Evolutionary conservation across 108 stramenopile genomes (phyloP), one percentile per base, ranked within the genome.

Genomic region (Cylindrotheca closterium): DNA sequence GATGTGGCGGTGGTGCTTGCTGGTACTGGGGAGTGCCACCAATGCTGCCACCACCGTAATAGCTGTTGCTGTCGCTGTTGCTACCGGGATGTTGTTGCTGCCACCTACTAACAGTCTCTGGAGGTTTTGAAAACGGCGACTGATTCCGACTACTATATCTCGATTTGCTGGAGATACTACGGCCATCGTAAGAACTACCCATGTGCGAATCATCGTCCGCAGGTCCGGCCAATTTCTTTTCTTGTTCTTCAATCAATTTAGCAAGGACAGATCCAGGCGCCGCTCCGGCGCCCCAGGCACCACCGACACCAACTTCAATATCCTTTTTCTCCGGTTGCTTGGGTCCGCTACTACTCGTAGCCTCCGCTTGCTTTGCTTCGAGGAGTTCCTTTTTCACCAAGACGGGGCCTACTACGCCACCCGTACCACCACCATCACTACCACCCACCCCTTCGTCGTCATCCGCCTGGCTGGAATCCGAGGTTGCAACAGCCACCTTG

Each of bases 271-370:
- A 86, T 30, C 84, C 88, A 25, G 82, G 76, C 21, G 80, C 78
- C 3, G 85, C 85, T 24, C 92, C 88, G 7, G 84, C 86, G n/a
- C 93, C 89, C 93, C 93, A 94, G 5, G 89, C 92, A 15, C 93
- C 93, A 23, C 85, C 89, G 15, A 75, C 53, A 23, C 78, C 63
- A 37, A 45, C 63, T 24, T 49, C 47, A 4, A 67, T 65, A 30
- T 72, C 71, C 30, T 45, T 23, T 3, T 32, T 23, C 23, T 51
- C 60, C 18, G 53, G 30, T 37, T 57, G 47, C 30, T 30, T 28
- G 1, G 57, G 37, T 0, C 50, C 67, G 26, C 55, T 73, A 21
- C 78, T 78, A 30, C 29, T 34, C 25, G 67, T 62, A 33, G 17
- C 25, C 63, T 73, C 61, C 25, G 33, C 45, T 2, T 53, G 33